Conservation (phyloP, 768 basidiomycete species). For the Amanita inopinata region DNA sequence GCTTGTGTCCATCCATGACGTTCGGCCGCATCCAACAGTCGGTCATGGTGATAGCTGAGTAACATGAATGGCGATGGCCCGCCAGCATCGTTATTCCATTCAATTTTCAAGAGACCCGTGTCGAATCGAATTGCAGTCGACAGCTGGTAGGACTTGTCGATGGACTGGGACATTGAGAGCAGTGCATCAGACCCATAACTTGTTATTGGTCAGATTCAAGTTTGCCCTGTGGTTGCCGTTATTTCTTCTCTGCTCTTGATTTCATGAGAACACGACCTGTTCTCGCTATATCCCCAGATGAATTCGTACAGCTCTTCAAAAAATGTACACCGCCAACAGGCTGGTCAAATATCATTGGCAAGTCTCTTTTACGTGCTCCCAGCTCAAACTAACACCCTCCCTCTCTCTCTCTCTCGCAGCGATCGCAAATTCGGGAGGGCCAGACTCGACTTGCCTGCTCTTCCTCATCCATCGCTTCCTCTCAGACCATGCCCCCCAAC, state of each 20-base stretch:
- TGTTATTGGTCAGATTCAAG: no score
- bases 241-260: no score
- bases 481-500: constrained; percentile 11
- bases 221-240: no score
- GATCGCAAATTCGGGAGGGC: constrained; percentile 73
- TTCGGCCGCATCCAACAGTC: constrained; percentile 41
- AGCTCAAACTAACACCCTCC: neutral
- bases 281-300: constrained; percentile 32
- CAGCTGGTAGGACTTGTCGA: constrained; percentile 19
- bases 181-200: no score
- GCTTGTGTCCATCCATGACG: constrained; percentile 41
- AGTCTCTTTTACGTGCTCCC: neutral
- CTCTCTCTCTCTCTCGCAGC: constrained; percentile 29
- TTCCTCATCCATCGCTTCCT: constrained; percentile 50
- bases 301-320: constrained; percentile 40
- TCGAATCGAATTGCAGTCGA: constrained; percentile 58
- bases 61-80: constrained; percentile 52
- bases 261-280: constrained; percentile 12
- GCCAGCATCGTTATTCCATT: constrained; percentile 53
- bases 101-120: constrained; percentile 27
- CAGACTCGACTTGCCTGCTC: constrained; percentile 74
- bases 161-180: constrained; percentile 9
- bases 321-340: constrained; percentile 38
- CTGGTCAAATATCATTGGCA: constrained; percentile 42
- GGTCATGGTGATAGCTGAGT: constrained; percentile 48